Percentiles rank a stretch among this genome's conserved stretches.
These are phyloP conservation scores for Plasmodium relictum DNA, from an alignment of 169 alveolate species.

Conservation along the genomic window DNA sequence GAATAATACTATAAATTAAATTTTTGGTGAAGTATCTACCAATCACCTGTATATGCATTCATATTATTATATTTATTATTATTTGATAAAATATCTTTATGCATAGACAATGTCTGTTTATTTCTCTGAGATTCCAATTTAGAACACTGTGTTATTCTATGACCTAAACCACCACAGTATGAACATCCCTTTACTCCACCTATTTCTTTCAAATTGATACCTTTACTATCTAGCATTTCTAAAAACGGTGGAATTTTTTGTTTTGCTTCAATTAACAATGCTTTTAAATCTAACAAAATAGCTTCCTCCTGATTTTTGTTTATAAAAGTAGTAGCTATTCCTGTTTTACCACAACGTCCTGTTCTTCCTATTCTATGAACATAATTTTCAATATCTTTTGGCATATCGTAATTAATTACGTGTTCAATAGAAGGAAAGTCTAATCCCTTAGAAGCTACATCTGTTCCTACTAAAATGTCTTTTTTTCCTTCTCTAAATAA, in stretches of 20 bases:
- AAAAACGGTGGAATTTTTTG: slow-evolving; percentile 92
- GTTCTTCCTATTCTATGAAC: slow-evolving; percentile 99
- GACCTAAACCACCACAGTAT: slow-evolving; percentile 95
- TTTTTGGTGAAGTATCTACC: slow-evolving; percentile 22
- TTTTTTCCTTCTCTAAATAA: slow-evolving; percentile 86
- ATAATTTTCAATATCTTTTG: slow-evolving; percentile 97
- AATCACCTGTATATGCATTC: slow-evolving; percentile 76
- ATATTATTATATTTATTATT: slow-evolving; percentile 47
- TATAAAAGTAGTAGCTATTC: slow-evolving; percentile 96
- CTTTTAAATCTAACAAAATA: slow-evolving; percentile 90
- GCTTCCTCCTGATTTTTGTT: slow-evolving; percentile 88
- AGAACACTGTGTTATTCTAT: slow-evolving; percentile 93
- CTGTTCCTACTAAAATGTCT: slow-evolving; percentile 94
- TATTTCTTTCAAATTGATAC: slow-evolving; percentile 85
- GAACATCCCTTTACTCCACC: slow-evolving; percentile 95
- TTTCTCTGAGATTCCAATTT: slow-evolving; percentile 85
- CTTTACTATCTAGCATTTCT: slow-evolving; percentile 88
- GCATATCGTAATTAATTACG: slow-evolving; percentile 99
- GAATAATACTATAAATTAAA: too few relatives aligned
- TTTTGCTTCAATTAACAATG: slow-evolving; percentile 93
- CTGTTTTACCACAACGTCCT: slow-evolving; percentile 97
- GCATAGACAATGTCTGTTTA: slow-evolving; percentile 37
- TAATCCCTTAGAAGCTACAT: slow-evolving; percentile 97
- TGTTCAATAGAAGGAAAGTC: slow-evolving; percentile 97
- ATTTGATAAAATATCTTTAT: slow-evolving; percentile 55